Evolutionary conservation across 306 rosid species (phyloP).

Genomic region (Cicer judaicum): DNA sequence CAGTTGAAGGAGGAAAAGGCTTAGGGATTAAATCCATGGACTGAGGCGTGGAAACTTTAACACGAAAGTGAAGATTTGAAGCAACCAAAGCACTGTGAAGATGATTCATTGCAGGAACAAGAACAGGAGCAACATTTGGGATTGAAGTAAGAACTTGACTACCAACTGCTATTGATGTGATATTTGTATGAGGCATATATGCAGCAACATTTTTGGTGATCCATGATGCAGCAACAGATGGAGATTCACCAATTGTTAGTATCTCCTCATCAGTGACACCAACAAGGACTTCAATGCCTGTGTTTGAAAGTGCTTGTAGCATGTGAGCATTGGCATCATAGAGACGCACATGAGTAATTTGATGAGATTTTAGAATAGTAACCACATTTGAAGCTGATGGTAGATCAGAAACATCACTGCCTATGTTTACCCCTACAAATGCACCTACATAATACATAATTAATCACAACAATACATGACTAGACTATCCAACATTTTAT

Average conservation of each 20-base stretch:
- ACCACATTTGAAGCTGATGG: constrained; percentile 71
- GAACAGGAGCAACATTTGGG: constrained; percentile 75
- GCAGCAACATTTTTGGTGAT: constrained; percentile 79
- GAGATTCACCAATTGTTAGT: constrained; percentile 72
- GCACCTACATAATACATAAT: constrained; percentile 65
- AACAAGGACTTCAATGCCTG: constrained; percentile 74
- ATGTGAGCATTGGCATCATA: constrained; percentile 73
- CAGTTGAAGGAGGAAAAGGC: constrained; percentile 90
- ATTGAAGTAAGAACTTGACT: constrained; percentile 81
- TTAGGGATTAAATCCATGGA: constrained; percentile 80
- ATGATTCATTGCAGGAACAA: constrained; percentile 84
- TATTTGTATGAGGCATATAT: constrained; percentile 79
- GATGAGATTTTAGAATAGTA: constrained; percentile 74
- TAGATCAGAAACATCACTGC: constrained; percentile 71
- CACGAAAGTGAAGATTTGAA: constrained; percentile 68
- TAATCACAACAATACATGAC: neutral
- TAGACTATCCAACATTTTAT: neutral
- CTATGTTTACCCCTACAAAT: constrained; percentile 84
- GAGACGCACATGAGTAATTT: constrained; percentile 77
- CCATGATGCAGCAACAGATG: constrained; percentile 86
- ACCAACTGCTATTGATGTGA: constrained; percentile 87
- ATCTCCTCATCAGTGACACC: constrained; percentile 81
- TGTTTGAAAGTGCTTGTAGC: constrained; percentile 78
- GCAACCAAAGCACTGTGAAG: constrained; percentile 84
- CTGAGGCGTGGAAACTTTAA: constrained; percentile 85